Base-by-base conservation (phyloP, 768 basidiomycete species). In the Naematelia aurantialba region DNA sequence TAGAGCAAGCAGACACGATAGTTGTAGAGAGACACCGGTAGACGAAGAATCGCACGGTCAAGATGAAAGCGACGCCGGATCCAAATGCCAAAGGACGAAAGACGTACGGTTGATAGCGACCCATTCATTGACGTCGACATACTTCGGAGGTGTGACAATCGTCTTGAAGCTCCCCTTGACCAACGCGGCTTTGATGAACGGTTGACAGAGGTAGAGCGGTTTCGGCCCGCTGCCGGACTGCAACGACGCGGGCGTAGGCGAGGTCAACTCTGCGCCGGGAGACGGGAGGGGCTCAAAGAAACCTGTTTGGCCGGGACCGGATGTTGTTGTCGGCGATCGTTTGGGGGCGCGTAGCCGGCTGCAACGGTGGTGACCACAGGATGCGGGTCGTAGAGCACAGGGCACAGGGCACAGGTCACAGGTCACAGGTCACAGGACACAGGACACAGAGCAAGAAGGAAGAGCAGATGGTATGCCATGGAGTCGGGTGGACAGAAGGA, bases 131-230 rank as follows among this genome's bases (percentile, higher is more conserved):
- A 90, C 86, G 73, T 94, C 91, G 26, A 89, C 87, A 68, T 93
- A 96, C 76, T 94, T 96, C 5, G 94, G 94, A 55, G 91, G 82
- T 79, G 91, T 88, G 58, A 97, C 92, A 69, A 98, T 97, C 2
- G 92, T 96, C 81, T 94, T 97, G 81, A 96, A 97, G 78, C 92
- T 96, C 22, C 94, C 94, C 77, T 94, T 97, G 59, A 98, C 93
- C 45, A 98, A 83, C 0, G 94, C 91, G 1, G 91, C 88, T 68
- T 94, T 92, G 56, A 89, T 90, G 76, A 98, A 98, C 2, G 93
- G 93, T 55, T 89, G 88, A 77, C 88, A 94, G 11, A 97, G 83
- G 73, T 94, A 96, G 17, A 97, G 56, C 5, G 78, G 78, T 56
- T 72, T 74, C 4, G 66, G 62, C 17, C 34, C 34, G 8, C 34